Evolutionary conservation across 208 protist species (phyloP).

Genomic region (Acanthamoeba culbertsoni): DNA sequence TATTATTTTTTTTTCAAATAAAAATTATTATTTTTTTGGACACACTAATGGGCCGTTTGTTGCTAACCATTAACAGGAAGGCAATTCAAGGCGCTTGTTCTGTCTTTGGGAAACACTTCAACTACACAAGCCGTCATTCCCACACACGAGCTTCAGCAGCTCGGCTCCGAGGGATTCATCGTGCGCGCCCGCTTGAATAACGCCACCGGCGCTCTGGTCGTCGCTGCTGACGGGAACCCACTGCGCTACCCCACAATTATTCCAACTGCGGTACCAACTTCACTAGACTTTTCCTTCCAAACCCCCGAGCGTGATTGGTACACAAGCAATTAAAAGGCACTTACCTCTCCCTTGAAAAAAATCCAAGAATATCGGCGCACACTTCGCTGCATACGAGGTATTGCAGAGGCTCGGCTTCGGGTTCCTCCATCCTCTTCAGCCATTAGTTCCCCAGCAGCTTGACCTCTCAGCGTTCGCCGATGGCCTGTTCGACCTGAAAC

Average conservation of each 20-base stretch:
- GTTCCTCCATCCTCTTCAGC: slow-evolving; percentile 59
- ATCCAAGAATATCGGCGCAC: slow-evolving; percentile 21
- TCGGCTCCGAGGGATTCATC: slow-evolving; percentile 35
- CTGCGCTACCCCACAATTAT: not conserved
- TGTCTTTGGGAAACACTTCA: slow-evolving; percentile 12
- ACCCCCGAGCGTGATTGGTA: too few relatives aligned
- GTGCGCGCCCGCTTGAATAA: not conserved
- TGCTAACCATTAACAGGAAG: not conserved
- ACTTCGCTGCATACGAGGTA: slow-evolving; percentile 44
- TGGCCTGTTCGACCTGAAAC: not conserved
- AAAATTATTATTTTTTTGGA: not conserved
- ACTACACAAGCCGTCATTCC: not conserved
- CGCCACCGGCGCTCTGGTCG: not conserved
- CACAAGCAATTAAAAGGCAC: too few relatives aligned
- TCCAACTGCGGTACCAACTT: not conserved
- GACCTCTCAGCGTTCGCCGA: not conserved
- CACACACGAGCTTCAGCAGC: not conserved
- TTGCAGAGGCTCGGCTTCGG: slow-evolving; percentile 52
- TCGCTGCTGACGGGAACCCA: slow-evolving; percentile 22
- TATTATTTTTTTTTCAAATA: not conserved
- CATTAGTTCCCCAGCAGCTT: not conserved
- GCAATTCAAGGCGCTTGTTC: not conserved
- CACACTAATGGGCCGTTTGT: too few relatives aligned
- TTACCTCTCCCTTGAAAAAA: too few relatives aligned
- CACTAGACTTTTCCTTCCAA: too few relatives aligned